Evolutionary conservation across 345 rosid species (phyloP), one percentile per base, ranked within the genome.

Genomic region (Excoecaria agallocha): DNA sequence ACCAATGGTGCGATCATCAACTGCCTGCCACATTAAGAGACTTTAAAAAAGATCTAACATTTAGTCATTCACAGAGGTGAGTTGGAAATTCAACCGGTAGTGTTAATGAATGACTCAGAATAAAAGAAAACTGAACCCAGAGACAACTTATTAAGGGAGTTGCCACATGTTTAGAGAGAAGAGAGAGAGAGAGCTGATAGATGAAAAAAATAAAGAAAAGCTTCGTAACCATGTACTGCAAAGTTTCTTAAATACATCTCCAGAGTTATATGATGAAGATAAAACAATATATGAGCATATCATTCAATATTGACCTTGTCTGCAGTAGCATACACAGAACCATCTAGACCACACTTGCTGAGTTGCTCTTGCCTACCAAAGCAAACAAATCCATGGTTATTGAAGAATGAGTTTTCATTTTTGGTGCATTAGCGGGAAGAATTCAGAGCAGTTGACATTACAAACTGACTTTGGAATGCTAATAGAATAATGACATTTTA

Each of bases 1-100:
- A 72, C 89, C 91, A 71, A 87, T 81, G 43, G 89, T 87, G 74
- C 89, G 84, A 77, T 87, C 91, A 74, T 85, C 91, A 50, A 85
- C 68, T 59, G 91, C 91, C 91, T 85, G 85, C 41, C 76, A 84
- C 41, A 24, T 64, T 16, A 35, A 62, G 38, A 78, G 19, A 71
- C 20, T 17, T 54, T 52, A 69, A 30, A 49, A 22, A 43, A 46
- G 30, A 3, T n/a, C 67, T 38, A 63, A 62, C n/a, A 16, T 62
- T 19, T 39, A 38, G 70, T 46, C 70, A 46, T 5, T 67, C 43
- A 6, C 20, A 49, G 19, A 2, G 56, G 20, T 49, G 56, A 13
- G 25, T 16, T 15, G 6, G 54, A 48, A 66, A 48, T 48, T 45
- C 17, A 66, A 37, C 19, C 3, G 46, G 51, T 15, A 41, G 17